phyloP scores from a whole-genome alignment of 177 flowering plant genomes.

The Vitis hybrid region DNA sequence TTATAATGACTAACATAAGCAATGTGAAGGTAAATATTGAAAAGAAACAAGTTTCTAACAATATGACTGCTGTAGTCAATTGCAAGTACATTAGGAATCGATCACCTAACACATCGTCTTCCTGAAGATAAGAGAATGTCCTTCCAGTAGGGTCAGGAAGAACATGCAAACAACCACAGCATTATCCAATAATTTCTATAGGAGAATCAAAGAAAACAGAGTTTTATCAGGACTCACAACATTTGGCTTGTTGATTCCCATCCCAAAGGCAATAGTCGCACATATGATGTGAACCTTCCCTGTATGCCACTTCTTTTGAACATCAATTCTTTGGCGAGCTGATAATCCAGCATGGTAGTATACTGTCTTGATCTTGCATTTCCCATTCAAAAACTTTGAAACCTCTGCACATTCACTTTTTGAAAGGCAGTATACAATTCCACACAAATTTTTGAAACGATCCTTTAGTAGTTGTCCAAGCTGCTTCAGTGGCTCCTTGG shows the following conservation, averaged over 20 bases:
- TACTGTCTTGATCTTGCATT: constrained; percentile 72
- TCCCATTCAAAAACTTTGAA: constrained; percentile 69
- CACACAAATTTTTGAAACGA: constrained; percentile 64
- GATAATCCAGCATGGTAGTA: constrained; percentile 95
- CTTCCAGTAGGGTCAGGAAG: not conserved
- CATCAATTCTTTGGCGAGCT: constrained; percentile 69
- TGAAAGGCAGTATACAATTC: constrained; percentile 94
- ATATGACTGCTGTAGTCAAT: not conserved
- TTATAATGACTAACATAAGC: no score
- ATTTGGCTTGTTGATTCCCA: constrained; percentile 98
- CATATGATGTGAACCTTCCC: constrained; percentile 90
- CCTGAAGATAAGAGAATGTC: not conserved
- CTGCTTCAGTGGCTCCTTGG: constrained; percentile 78
- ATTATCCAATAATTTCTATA: not conserved
- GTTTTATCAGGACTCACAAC: constrained; percentile 66
- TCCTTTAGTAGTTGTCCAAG: constrained; percentile 67
- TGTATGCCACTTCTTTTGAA: constrained; percentile 83
- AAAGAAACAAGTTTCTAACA: not conserved
- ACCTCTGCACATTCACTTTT: constrained; percentile 88
- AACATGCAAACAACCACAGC: not conserved
- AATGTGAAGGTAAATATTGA: no score
- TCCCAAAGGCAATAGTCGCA: constrained; percentile 97
- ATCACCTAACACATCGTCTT: no score
- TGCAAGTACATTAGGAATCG: no score
- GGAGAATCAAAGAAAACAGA: not conserved